Evolutionary conservation across 345 rosid genomes (phyloP).

Genomic region (Salix brachista): DNA sequence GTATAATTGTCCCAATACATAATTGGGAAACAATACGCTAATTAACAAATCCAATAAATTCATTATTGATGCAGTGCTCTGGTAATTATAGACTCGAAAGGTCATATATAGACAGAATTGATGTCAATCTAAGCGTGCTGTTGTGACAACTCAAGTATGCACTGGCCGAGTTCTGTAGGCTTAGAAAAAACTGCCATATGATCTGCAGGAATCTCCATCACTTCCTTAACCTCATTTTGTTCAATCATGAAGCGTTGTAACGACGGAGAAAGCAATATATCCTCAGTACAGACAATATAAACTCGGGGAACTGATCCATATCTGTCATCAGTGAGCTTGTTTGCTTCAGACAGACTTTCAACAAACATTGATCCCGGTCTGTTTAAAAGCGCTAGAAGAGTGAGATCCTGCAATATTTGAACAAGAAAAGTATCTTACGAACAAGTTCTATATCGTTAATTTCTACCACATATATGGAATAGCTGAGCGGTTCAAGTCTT

Average conservation of each 20-base stretch:
- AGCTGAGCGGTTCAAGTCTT: background rate
- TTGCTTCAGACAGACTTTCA: background rate
- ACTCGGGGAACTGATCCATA: slow-evolving; percentile 26
- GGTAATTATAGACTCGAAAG: too few relatives aligned
- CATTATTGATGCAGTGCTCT: too few relatives aligned
- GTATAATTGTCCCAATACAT: too few relatives aligned
- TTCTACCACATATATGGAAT: too few relatives aligned
- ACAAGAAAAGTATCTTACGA: background rate
- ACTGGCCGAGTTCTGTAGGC: slow-evolving; percentile 11
- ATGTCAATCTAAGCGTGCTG: background rate
- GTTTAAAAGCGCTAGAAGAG: background rate
- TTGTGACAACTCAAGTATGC: slow-evolving; percentile 11
- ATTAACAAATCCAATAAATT: too few relatives aligned
- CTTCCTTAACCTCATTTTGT: slow-evolving; percentile 12
- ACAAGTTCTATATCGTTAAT: background rate
- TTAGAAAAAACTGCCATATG: slow-evolving; percentile 22
- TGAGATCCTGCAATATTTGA: background rate
- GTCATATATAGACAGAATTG: too few relatives aligned
- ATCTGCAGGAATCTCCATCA: slow-evolving; percentile 25
- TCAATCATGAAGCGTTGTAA: slow-evolving; percentile 36
- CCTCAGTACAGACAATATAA: slow-evolving; percentile 23
- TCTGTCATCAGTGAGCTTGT: slow-evolving; percentile 13
- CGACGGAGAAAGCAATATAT: background rate
- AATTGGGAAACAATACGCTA: too few relatives aligned
- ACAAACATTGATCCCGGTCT: slow-evolving; percentile 8